Evolutionary conservation across 2,329 filamentous ascomycete genomes (phyloP).

Genomic region (Trichoderma pleuroti): DNA sequence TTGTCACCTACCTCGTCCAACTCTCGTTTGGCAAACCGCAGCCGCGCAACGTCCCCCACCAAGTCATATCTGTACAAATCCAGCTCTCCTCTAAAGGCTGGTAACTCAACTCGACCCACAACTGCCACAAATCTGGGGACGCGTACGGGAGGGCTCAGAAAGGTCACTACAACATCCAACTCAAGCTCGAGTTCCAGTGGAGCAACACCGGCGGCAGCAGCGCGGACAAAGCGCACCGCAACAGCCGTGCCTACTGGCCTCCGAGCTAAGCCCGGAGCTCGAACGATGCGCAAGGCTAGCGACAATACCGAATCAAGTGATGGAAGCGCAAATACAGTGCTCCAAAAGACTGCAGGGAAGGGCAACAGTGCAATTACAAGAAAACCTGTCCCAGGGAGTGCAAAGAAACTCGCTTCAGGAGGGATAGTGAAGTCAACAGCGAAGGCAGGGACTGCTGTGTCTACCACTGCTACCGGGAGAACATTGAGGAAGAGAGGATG

Average conservation of each 20-base stretch:
- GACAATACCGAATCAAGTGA: slow-evolving; percentile 61
- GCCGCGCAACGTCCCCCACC: slow-evolving; percentile 47
- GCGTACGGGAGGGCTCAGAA: slow-evolving; percentile 46
- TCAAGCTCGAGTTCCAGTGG: slow-evolving; percentile 41
- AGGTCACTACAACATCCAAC: slow-evolving; percentile 44
- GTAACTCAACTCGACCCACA: slow-evolving; percentile 38
- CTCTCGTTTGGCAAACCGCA: slow-evolving; percentile 58
- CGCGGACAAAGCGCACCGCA: slow-evolving; percentile 35
- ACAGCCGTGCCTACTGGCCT: slow-evolving; percentile 37
- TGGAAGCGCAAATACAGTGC: slow-evolving; percentile 60
- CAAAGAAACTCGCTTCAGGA: slow-evolving; percentile 50
- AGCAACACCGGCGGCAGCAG: slow-evolving; percentile 29
- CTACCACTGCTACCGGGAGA: slow-evolving; percentile 47
- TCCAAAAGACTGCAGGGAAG: slow-evolving; percentile 49
- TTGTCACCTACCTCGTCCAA: slow-evolving; percentile 83
- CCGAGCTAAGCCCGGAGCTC: slow-evolving; percentile 40
- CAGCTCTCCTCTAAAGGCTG: slow-evolving; percentile 59
- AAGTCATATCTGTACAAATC: slow-evolving; percentile 58
- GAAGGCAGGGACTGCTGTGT: slow-evolving; percentile 38
- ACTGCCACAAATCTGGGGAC: slow-evolving; percentile 47
- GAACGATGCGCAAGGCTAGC: slow-evolving; percentile 53
- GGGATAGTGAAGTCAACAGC: slow-evolving; percentile 46
- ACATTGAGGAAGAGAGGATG: slow-evolving; percentile 54
- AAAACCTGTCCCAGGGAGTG: slow-evolving; percentile 52
- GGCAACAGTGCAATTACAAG: slow-evolving; percentile 40